Evolutionary conservation across 2,329 filamentous ascomycete species (phyloP), one percentile per base, ranked within the genome.

Genomic region (Juglanconis sp.): DNA sequence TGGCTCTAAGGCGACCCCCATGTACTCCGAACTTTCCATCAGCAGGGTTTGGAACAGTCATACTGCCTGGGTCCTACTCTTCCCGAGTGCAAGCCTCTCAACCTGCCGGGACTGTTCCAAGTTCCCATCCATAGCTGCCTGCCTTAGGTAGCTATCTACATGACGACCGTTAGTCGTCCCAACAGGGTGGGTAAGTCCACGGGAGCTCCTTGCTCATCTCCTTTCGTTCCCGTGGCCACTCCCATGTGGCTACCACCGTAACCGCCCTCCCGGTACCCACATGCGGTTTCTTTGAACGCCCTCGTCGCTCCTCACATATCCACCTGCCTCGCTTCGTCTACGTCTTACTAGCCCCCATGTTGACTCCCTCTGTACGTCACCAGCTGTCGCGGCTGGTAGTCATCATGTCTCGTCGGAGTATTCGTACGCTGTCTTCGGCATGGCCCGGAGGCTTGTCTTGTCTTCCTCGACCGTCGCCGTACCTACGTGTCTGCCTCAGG

Each of bases 301-400:
- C 15, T 47, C 44, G 30, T 32, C 32, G 7, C 24, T 40, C n/a
- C 47, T 13, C 42, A 34, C 42, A 48, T 31, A 6, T 15, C 53
- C n/a, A 38, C 35, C 52, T 31, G 30, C 51, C 13, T 34, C 34
- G 24, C 2, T 30, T 11, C 3, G 11, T 11, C 42, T 55, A 46
- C 31, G 42, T 32, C 17, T 40, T 32, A 46, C 53, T 48, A 13
- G 30, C n/a, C 53, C 35, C 53, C 44, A 32, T 56, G 44, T 8
- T 17, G 32, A 9, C 34, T 1, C 31, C n/a, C 36, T 36, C 54
- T 54, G 42, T 63, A 54, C 61, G 61, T 63, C 61, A 63, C 61
- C 58, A 34, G 31, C 46, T 63, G 58, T 63, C 61, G 61, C 51
- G 58, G 58, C 61, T 52, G 54, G 51, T 63, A 56, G 51, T 61